Conservation (phyloP, 306 rosid genomes). For the Adenanthera pavonina region DNA sequence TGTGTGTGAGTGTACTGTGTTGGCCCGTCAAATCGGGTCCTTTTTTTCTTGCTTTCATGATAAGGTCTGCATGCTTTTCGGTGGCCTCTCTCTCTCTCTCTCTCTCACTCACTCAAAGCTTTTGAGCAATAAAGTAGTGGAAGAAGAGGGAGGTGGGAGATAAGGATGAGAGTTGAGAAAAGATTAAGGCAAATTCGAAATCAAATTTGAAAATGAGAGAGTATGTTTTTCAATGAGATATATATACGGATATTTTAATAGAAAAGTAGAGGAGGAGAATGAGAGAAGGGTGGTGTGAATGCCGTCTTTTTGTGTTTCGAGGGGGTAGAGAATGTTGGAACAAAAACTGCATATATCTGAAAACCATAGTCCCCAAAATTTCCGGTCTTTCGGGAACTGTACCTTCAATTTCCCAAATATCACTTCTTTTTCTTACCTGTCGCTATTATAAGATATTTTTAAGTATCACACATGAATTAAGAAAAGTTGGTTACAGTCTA, state of each 20-base stretch:
- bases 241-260: constrained; percentile 45
- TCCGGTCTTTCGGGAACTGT: constrained; percentile 39
- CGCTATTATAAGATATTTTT: no score
- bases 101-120: constrained; percentile 38
- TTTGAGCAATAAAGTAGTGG: constrained; percentile 38
- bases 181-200: constrained; percentile 74
- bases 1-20: constrained; percentile 46
- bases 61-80: constrained; percentile 92
- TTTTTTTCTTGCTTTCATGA: constrained; percentile 89
- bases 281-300: constrained; percentile 47
- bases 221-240: constrained; percentile 30
- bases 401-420: constrained; percentile 47
- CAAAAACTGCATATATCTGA: constrained; percentile 15
- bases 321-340: constrained; percentile 46
- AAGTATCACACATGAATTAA: no score
- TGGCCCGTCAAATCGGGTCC: constrained; percentile 92
- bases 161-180: constrained; percentile 36
- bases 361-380: constrained; percentile 22
- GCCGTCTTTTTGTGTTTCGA: constrained; percentile 51
- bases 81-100: constrained; percentile 66
- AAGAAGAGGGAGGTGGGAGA: constrained; percentile 15
- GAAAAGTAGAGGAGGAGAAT: background rate
- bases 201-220: constrained; percentile 55
- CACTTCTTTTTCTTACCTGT: background rate
- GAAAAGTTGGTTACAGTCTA: no score